Conservation (phyloP, 768 basidiomycete genomes). For the Xanthoconium stramineum region DNA sequence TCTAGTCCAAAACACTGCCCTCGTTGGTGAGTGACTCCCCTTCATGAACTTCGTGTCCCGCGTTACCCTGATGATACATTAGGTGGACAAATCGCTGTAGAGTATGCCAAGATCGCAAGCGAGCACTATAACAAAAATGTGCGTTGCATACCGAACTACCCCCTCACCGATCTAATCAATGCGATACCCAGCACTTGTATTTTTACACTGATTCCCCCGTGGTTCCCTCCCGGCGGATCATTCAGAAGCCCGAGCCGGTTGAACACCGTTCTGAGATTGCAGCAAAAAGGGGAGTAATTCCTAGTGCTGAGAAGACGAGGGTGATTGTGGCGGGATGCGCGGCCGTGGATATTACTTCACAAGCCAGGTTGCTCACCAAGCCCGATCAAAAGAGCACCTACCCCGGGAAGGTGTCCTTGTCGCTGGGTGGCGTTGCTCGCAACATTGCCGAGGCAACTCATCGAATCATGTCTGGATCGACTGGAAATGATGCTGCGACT, state of each 20-base stretch:
- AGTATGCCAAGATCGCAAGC: conserved; percentile 57
- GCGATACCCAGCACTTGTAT: conserved; percentile 13
- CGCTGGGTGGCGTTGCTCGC: conserved; percentile 89
- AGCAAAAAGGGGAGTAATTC: neutral
- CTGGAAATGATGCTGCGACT: conserved; percentile 32
- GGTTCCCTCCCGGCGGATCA: neutral
- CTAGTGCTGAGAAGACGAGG: conserved; percentile 33
- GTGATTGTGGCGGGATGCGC: conserved; percentile 81
- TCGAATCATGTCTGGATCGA: conserved; percentile 45
- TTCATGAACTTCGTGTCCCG: neutral
- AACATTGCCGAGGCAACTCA: conserved; percentile 92
- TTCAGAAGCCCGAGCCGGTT: neutral
- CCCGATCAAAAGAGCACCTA: conserved; percentile 64
- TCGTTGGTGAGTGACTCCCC: conserved; percentile 55
- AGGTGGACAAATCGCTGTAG: conserved; percentile 79
- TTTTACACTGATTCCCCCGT: neutral
- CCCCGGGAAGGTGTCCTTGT: conserved; percentile 70
- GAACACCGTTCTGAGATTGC: neutral
- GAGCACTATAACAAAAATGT: conserved; percentile 19
- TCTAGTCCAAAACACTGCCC: conserved; percentile 83
- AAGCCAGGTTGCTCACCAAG: conserved; percentile 31
- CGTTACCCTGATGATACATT: neutral
- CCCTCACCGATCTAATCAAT: neutral
- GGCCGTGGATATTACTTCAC: conserved; percentile 84
- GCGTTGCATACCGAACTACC: conserved; percentile 1